Evolutionary conservation across 495 filamentous ascomycete species (phyloP).

Genomic region (Alectoria sarmentosa): DNA sequence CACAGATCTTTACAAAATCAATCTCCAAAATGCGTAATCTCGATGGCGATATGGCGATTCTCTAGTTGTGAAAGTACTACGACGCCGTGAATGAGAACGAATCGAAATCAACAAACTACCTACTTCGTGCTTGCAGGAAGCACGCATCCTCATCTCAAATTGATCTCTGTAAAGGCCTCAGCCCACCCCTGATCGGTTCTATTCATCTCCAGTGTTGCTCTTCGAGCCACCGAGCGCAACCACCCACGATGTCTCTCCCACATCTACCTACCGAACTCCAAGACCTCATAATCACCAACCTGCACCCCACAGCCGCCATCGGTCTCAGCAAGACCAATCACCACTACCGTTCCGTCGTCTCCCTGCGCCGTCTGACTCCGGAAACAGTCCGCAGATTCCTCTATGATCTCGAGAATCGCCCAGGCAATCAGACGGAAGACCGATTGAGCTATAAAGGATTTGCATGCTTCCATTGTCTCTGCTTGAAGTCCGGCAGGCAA

Average conservation of each 20-base stretch:
- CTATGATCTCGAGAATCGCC: background rate
- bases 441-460: background rate
- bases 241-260: background rate
- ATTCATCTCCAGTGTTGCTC: no score
- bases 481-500: background rate
- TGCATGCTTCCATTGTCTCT: background rate
- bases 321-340: background rate
- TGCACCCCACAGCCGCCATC: background rate
- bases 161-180: no score
- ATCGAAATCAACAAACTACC: no score
- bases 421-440: background rate
- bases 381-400: background rate
- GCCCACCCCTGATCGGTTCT: no score
- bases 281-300: background rate
- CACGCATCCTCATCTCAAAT: no score
- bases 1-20: no score
- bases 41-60: no score
- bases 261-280: constrained; percentile 2
- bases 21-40: no score
- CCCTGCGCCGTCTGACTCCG: background rate
- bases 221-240: background rate
- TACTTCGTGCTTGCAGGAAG: no score
- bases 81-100: no score
- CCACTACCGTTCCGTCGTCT: background rate
- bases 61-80: no score